Evolutionary conservation across 768 basidiomycete genomes (phyloP).

Genomic region (Leccinum variicolor): DNA sequence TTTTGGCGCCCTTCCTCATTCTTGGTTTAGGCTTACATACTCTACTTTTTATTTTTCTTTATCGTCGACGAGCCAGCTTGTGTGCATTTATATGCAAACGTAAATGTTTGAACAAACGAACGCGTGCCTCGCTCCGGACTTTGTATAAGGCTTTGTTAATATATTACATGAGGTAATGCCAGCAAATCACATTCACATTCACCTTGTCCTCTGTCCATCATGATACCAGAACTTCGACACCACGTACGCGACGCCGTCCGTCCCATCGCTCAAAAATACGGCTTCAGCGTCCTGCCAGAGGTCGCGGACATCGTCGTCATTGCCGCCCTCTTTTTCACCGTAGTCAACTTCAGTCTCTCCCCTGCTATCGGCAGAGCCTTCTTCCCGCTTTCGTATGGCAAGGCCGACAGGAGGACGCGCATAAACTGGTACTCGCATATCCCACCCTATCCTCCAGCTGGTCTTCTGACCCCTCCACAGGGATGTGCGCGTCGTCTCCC

Average conservation of each 20-base stretch:
- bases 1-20: slow-evolving; percentile 1
- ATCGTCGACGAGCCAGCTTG: slow-evolving; percentile 24
- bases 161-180: slow-evolving; percentile 19
- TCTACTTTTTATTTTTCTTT: slow-evolving; percentile 34
- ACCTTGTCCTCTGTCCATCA: slow-evolving; percentile 2
- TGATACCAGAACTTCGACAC: slow-evolving; percentile 30
- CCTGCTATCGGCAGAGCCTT: slow-evolving; percentile 47
- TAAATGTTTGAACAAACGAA: slow-evolving; percentile 24
- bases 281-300: slow-evolving; percentile 52
- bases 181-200: not conserved
- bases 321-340: slow-evolving; percentile 55
- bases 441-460: not conserved
- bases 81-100: slow-evolving; percentile 27
- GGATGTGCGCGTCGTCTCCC: slow-evolving; percentile 70
- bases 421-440: slow-evolving; percentile 53
- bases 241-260: slow-evolving; percentile 27
- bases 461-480: slow-evolving; percentile 33
- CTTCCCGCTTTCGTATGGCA: slow-evolving; percentile 50
- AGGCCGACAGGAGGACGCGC: slow-evolving; percentile 41
- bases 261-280: slow-evolving; percentile 35
- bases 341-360: slow-evolving; percentile 55
- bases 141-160: slow-evolving; percentile 10
- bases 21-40: slow-evolving; percentile 28
- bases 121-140: not conserved
- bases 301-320: slow-evolving; percentile 53